phyloP scores from a whole-genome alignment of 2,329 filamentous ascomycete species.

The Apiospora aurea region DNA sequence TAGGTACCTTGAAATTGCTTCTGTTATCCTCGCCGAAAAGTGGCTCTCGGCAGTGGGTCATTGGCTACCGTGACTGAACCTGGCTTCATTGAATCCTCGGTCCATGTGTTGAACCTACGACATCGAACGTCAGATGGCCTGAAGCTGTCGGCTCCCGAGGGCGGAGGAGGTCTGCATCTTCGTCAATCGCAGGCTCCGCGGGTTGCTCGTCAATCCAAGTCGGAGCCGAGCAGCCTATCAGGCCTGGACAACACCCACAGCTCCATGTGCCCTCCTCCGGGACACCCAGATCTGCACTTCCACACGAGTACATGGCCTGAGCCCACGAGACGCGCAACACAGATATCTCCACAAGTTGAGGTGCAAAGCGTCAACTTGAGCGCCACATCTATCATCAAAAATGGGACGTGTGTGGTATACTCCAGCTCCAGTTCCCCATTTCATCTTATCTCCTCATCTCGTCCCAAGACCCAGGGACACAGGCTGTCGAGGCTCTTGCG shows the following conservation, averaged over 20 bases:
- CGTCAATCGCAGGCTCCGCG: neutral
- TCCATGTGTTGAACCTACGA: conserved; percentile 9
- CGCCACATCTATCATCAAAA: conserved; percentile 13
- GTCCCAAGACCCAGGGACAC: conserved; percentile 9
- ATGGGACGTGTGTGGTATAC: neutral
- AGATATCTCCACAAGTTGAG: conserved; percentile 6
- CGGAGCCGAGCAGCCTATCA: neutral
- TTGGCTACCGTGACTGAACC: conserved; percentile 11
- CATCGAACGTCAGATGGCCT: conserved; percentile 12
- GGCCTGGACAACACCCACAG: too few species aligned
- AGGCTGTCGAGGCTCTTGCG: conserved; percentile 18
- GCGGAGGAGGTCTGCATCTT: neutral
- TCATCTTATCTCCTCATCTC: conserved; percentile 17
- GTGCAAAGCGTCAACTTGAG: conserved; percentile 10
- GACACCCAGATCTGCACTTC: neutral
- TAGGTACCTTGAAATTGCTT: conserved; percentile 20
- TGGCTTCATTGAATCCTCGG: neutral
- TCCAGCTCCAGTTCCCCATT: conserved; percentile 5
- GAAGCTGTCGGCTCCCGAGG: conserved; percentile 5
- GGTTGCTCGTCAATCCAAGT: neutral
- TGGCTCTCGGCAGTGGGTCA: conserved; percentile 7
- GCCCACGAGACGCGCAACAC: conserved; percentile 19
- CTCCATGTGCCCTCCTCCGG: neutral
- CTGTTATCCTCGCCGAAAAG: conserved; percentile 5
- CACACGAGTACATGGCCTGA: neutral